Conservation (phyloP, 2,329 filamentous ascomycete genomes). For the Botrytis elliptica region DNA sequence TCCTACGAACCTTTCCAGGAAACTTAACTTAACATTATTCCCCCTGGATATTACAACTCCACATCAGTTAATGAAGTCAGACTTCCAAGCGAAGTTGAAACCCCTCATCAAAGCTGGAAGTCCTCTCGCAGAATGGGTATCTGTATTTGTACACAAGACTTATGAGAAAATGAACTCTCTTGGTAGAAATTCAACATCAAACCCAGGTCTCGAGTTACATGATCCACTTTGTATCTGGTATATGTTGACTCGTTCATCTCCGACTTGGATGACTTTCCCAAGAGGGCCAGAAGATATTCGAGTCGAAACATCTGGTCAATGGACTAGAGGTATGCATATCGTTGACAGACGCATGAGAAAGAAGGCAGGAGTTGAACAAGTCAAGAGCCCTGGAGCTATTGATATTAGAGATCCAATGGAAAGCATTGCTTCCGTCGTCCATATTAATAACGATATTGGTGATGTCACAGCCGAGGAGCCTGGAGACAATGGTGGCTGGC, state of each 20-base stretch:
- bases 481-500: conserved; percentile 75
- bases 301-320: conserved; percentile 87
- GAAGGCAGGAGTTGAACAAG: conserved; percentile 46
- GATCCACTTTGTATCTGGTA: conserved; percentile 82
- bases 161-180: conserved; percentile 67
- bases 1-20: conserved; percentile 60
- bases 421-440: conserved; percentile 30
- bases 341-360: conserved; percentile 67
- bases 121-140: conserved; percentile 71
- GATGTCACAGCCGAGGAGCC: conserved; percentile 55
- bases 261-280: conserved; percentile 56
- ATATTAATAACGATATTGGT: conserved; percentile 44
- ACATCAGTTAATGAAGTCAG: conserved; percentile 62
- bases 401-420: conserved; percentile 41
- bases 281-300: conserved; percentile 74
- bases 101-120: conserved; percentile 60
- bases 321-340: conserved; percentile 90
- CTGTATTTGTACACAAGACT: conserved; percentile 68
- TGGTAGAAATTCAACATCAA: conserved; percentile 49
- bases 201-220: conserved; percentile 66
- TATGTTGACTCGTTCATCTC: conserved; percentile 60
- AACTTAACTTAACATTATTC: conserved; percentile 67
- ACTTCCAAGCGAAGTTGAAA: conserved; percentile 57
- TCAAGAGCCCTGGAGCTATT: conserved; percentile 38
- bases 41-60: conserved; percentile 75